Base-by-base conservation (phyloP, 768 basidiomycete species). In the Cantharellus cinnabarinus region DNA sequence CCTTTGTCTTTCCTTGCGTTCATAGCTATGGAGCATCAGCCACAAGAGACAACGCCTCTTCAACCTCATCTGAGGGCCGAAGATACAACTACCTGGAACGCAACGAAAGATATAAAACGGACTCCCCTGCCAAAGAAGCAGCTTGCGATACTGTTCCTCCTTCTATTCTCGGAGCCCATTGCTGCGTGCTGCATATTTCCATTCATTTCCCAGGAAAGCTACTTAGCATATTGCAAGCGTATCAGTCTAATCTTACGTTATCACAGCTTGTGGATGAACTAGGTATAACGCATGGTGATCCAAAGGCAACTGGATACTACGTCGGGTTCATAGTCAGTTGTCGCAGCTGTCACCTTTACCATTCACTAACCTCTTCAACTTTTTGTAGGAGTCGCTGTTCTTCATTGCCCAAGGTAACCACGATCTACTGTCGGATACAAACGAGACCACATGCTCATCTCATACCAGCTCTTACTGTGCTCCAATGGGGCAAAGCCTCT, bases 401-500 rank as follows among this genome's bases (percentile, higher is more conserved):
- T 62, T 62, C 60, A 34, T 62, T 14, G 42, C 62, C 41, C 60
- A 62, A 50, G 63, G 55, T 41, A 57, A 3, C 57, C 42, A 39
- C 2, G 2, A 39, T 51, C 50, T 57, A 10, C 44, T 20, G 53
- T 39, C 42, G 56, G 20, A 29, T 29, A 29, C 20, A 29, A 29
- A 29, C 20, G 51, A 51, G 37, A 37, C 15, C 57, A 52, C 37
- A 7, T 4, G 40, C 4, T 55, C 50, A 29, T 37, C 58, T 58
- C 62, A 34, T 59, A 15, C 50, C 56, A 48, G 63, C 54, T 41
- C 7, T 10, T 14, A 50, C 53, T 41, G 48, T 62, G 4, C 56
- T 62, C 39, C 61, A 56, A 3, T 64, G 62, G 62, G 63, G 63
- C 20, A 50, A 61, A 7, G 44, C 60, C 20, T 63, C 65, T 4